Evolutionary conservation across 2,329 filamentous ascomycete species (phyloP).

Genomic region (Penicillium sp.): DNA sequence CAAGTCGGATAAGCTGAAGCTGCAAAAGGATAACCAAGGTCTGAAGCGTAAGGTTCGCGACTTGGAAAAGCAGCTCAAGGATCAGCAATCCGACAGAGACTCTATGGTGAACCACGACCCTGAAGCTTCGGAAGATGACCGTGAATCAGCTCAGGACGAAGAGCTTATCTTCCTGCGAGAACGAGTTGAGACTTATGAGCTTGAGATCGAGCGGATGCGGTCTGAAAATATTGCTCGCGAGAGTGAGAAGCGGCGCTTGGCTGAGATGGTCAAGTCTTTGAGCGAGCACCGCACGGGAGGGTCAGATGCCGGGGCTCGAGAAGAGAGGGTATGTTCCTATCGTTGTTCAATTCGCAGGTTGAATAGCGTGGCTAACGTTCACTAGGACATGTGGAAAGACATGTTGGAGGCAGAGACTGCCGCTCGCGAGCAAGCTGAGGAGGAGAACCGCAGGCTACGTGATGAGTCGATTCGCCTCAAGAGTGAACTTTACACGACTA

Average conservation of each 20-base stretch:
- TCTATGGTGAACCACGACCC: constrained; percentile 47
- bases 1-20: constrained; percentile 82
- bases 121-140: constrained; percentile 48
- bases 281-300: constrained; percentile 54
- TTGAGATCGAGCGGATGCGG: constrained; percentile 78
- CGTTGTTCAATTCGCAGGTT: not conserved
- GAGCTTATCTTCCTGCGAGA: constrained; percentile 85
- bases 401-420: constrained; percentile 89
- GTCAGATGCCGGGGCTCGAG: constrained; percentile 52
- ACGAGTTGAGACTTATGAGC: constrained; percentile 78
- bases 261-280: constrained; percentile 73
- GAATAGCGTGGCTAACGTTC: not conserved
- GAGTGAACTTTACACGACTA: constrained; percentile 40
- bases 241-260: constrained; percentile 81
- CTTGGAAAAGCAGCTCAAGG: constrained; percentile 74
- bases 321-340: constrained; percentile 46
- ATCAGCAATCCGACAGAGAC: constrained; percentile 51
- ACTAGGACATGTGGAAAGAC: constrained; percentile 87
- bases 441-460: constrained; percentile 79
- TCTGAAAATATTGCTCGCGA: constrained; percentile 78
- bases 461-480: constrained; percentile 78
- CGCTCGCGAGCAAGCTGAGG: constrained; percentile 84
- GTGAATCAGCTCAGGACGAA: constrained; percentile 65
- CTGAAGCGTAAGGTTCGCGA: constrained; percentile 81
- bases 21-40: constrained; percentile 87